Evolutionary conservation across 352 stramenopile genomes (phyloP).

Genomic region (Phytophthora rubi): DNA sequence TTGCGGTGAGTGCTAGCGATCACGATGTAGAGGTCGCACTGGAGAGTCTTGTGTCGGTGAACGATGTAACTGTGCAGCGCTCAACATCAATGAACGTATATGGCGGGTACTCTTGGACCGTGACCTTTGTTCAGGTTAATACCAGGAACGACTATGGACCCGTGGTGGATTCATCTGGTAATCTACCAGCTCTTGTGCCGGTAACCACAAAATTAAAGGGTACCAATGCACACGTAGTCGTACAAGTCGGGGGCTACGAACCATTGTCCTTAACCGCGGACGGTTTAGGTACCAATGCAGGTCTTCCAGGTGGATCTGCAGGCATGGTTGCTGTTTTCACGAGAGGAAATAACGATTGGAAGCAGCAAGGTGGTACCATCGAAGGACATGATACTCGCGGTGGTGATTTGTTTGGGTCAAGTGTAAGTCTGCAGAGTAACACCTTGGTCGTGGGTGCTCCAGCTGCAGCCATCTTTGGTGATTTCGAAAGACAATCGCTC

Average conservation of each 20-base stretch:
- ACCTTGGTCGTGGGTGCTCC: constrained; percentile 70
- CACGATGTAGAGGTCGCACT: constrained; percentile 60
- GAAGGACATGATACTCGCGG: constrained; percentile 60
- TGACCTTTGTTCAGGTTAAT: constrained; percentile 86
- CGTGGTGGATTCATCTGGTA: constrained; percentile 70
- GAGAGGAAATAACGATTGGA: constrained; percentile 75
- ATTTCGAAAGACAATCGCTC: constrained; percentile 77
- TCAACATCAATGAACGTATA: constrained; percentile 74
- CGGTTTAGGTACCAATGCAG: constrained; percentile 47
- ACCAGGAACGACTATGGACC: constrained; percentile 77
- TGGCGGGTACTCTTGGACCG: constrained; percentile 85
- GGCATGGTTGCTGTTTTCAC: constrained; percentile 75
- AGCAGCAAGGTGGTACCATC: constrained; percentile 68
- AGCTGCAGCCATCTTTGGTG: constrained; percentile 66
- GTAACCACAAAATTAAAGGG: constrained; percentile 63
- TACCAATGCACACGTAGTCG: constrained; percentile 55
- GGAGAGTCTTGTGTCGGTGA: constrained; percentile 76
- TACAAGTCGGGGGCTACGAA: constrained; percentile 65
- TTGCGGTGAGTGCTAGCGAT: constrained; percentile 65
- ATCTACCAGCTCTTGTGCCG: constrained; percentile 64
- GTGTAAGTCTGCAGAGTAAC: constrained; percentile 65
- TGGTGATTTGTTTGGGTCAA: constrained; percentile 78
- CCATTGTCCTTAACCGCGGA: constrained; percentile 37
- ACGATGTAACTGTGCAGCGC: constrained; percentile 63
- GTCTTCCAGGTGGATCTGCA: constrained; percentile 60